These are phyloP conservation scores for Amorphotheca resinae DNA, from an alignment of 495 filamentous ascomycete genomes.

Conservation along the genomic window DNA sequence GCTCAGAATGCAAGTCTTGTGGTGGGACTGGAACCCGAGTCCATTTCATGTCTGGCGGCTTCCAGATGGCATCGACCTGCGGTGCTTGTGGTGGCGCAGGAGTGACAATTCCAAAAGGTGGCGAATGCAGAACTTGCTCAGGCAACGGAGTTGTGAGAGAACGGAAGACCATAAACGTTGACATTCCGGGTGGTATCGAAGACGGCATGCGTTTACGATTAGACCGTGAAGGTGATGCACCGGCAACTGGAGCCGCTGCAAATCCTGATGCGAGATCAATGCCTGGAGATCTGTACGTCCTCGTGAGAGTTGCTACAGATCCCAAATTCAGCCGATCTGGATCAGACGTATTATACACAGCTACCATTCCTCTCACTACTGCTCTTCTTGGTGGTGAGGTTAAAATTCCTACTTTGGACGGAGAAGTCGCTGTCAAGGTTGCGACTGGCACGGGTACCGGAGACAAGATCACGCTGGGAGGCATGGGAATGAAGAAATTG, in stretches of 20 bases:
- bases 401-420: conserved; percentile 78
- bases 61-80: conserved; percentile 91
- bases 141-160: conserved; percentile 73
- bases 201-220: conserved; percentile 87
- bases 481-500: conserved; percentile 87
- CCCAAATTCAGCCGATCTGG: conserved; percentile 75
- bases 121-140: conserved; percentile 63
- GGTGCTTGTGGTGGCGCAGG: conserved; percentile 67
- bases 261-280: conserved; percentile 44
- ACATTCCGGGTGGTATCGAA: conserved; percentile 89
- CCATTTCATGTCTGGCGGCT: conserved; percentile 80
- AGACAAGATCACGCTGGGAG: conserved; percentile 72
- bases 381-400: conserved; percentile 86
- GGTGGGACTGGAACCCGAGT: conserved; percentile 77
- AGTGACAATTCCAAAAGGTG: conserved; percentile 55
- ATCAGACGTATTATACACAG: conserved; percentile 84
- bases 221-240: conserved; percentile 72
- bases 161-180: conserved; percentile 64
- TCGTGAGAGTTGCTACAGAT: conserved; percentile 71
- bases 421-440: conserved; percentile 77
- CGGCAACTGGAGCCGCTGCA: conserved; percentile 52
- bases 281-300: conserved; percentile 78
- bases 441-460: conserved; percentile 84
- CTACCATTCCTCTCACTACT: conserved; percentile 82
- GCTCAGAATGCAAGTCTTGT: conserved; percentile 63